Evolutionary conservation across 352 stramenopile species (phyloP).

Genomic region (Phytophthora sansomeana): DNA sequence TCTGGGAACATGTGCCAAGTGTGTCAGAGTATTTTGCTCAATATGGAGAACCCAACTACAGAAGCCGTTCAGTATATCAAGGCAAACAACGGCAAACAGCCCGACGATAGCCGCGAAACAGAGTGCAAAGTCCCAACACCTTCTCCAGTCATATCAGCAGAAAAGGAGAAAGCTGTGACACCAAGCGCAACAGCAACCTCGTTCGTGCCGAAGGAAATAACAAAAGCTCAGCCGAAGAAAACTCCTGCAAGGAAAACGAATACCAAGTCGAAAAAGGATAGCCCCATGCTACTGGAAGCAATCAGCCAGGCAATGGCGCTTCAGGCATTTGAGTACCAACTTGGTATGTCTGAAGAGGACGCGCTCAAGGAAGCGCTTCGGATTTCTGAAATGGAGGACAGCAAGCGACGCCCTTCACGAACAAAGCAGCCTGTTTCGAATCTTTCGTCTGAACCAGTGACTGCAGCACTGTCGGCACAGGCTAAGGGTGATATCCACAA

Average conservation of each 20-base stretch:
- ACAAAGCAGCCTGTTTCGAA: constrained; percentile 16
- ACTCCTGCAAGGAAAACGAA: constrained; percentile 3
- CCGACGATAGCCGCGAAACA: neutral
- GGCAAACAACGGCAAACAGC: neutral
- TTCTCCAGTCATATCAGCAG: neutral
- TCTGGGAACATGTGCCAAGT: too few relatives aligned
- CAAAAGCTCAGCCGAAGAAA: constrained; percentile 17
- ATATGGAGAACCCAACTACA: too few relatives aligned
- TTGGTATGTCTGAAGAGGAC: constrained; percentile 44
- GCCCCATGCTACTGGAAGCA: constrained; percentile 11
- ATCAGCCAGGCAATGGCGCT: constrained; percentile 38
- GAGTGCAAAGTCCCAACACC: constrained; percentile 6
- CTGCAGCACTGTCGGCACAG: constrained; percentile 9
- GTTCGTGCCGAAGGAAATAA: constrained; percentile 7
- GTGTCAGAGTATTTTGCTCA: too few relatives aligned
- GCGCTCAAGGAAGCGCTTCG: constrained; percentile 41
- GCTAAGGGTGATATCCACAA: constrained; percentile 19
- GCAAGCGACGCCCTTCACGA: constrained; percentile 10
- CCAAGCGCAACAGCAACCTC: neutral
- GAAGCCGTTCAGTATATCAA: neutral
- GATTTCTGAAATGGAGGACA: constrained; percentile 35
- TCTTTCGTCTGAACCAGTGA: constrained; percentile 1
- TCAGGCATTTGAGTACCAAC: constrained; percentile 41
- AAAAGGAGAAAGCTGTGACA: constrained; percentile 3
- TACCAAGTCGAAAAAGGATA: constrained; percentile 11